phyloP scores from a whole-genome alignment of 768 basidiomycete genomes.

The Ephemerocybe angulata region DNA sequence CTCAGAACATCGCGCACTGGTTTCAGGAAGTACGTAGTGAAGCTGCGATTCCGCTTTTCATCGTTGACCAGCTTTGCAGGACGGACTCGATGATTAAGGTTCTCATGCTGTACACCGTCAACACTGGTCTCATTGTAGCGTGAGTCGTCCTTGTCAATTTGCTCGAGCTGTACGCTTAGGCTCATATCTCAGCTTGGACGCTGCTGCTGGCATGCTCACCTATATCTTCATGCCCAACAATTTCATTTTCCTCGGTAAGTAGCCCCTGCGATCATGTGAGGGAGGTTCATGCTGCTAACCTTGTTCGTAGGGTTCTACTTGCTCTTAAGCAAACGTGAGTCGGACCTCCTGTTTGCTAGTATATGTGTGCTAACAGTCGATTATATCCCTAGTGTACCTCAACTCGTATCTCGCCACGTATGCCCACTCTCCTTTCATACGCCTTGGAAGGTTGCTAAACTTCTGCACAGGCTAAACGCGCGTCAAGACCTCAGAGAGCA shows the following conservation, averaged over 20 bases:
- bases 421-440: constrained; percentile 8
- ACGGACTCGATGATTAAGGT: constrained; percentile 47
- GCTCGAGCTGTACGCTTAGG: not conserved
- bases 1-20: constrained; percentile 50
- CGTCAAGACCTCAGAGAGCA: constrained; percentile 37
- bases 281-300: not conserved
- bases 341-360: not conserved
- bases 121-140: constrained; percentile 48
- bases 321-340: constrained; percentile 49
- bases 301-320: constrained; percentile 41
- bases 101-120: constrained; percentile 50
- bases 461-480: constrained; percentile 39
- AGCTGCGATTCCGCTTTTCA: not conserved
- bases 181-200: constrained; percentile 37
- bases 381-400: constrained; percentile 40
- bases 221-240: constrained; percentile 53
- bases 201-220: constrained; percentile 41
- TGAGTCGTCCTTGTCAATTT: constrained; percentile 24
- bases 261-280: not conserved
- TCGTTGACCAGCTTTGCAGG: constrained; percentile 23
- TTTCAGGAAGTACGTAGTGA: constrained; percentile 35
- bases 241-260: constrained; percentile 47
- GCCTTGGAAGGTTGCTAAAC: not conserved
- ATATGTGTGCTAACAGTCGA: not conserved
- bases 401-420: constrained; percentile 53